These are phyloP conservation scores for Parachlorella kessleri DNA, from an alignment of 139 green algal species.

Conservation along the genomic window DNA sequence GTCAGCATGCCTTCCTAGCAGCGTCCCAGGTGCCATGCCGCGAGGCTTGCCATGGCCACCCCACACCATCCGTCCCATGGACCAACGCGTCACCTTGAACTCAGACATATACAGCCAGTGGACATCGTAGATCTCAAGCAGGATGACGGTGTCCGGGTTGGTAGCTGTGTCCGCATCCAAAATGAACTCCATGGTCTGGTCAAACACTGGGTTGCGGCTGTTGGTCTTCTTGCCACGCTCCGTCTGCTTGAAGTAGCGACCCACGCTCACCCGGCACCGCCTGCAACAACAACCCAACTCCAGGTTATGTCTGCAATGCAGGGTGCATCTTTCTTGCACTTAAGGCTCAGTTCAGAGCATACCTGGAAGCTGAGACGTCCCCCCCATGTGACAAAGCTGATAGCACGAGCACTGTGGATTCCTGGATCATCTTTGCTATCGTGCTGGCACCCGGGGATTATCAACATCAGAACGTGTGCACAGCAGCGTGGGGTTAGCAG, in stretches of 20 bases:
- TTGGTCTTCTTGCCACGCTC: constrained; percentile 25
- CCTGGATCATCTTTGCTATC: background rate
- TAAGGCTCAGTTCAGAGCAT: no score
- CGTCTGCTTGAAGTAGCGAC: background rate
- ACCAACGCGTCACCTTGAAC: constrained; percentile 3
- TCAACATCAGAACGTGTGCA: background rate
- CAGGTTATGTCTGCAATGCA: no score
- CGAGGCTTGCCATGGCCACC: background rate
- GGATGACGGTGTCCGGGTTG: constrained; percentile 4
- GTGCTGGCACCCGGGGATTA: background rate
- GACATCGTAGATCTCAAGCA: constrained; percentile 22
- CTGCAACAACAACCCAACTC: constrained; percentile 8
- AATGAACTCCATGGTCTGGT: constrained; percentile 33
- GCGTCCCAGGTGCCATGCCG: background rate
- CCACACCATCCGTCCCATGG: background rate
- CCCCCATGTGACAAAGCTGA: no score
- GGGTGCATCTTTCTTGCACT: no score
- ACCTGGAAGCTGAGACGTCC: no score
- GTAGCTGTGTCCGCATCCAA: constrained; percentile 21
- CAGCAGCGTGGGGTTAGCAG: background rate
- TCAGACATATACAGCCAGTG: background rate
- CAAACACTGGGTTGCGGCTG: constrained; percentile 37
- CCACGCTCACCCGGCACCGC: background rate
- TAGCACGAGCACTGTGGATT: no score
- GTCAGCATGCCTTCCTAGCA: background rate